phyloP scores from a whole-genome alignment of 306 rosid genomes.

The Ormosia semicastrata region DNA sequence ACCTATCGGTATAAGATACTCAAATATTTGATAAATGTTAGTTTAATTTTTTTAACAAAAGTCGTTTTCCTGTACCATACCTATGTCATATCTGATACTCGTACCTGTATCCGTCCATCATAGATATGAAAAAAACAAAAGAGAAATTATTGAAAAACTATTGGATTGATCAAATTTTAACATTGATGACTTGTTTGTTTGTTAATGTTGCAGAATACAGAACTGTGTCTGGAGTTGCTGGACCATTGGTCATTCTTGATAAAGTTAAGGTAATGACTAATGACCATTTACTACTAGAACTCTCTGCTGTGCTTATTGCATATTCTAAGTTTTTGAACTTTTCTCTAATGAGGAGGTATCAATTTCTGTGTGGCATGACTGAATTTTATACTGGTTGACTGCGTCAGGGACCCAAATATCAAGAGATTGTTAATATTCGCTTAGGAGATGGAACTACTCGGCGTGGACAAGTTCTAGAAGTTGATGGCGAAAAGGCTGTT shows the following conservation, averaged over 20 bases:
- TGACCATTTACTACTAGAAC: neutral
- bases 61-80: too few relatives aligned
- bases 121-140: neutral
- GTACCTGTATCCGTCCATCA: too few relatives aligned
- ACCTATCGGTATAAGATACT: too few relatives aligned
- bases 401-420: conserved; percentile 89
- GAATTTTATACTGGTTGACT: conserved; percentile 21
- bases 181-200: conserved; percentile 2
- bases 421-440: conserved; percentile 97
- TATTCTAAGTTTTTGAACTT: neutral
- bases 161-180: conserved; percentile 6
- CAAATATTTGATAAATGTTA: too few relatives aligned
- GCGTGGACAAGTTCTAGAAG: conserved; percentile 97
- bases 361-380: conserved; percentile 13
- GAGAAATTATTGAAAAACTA: neutral
- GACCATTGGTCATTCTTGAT: conserved; percentile 95
- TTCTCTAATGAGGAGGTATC: conserved; percentile 5
- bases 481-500: conserved; percentile 97
- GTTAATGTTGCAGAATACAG: conserved; percentile 72
- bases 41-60: too few relatives aligned
- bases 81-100: too few relatives aligned
- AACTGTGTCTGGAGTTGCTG: conserved; percentile 99
- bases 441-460: conserved; percentile 86
- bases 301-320: conserved; percentile 2
- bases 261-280: conserved; percentile 86